phyloP scores from a whole-genome alignment of 768 basidiomycete species.

The Wakefieldia striispora region DNA sequence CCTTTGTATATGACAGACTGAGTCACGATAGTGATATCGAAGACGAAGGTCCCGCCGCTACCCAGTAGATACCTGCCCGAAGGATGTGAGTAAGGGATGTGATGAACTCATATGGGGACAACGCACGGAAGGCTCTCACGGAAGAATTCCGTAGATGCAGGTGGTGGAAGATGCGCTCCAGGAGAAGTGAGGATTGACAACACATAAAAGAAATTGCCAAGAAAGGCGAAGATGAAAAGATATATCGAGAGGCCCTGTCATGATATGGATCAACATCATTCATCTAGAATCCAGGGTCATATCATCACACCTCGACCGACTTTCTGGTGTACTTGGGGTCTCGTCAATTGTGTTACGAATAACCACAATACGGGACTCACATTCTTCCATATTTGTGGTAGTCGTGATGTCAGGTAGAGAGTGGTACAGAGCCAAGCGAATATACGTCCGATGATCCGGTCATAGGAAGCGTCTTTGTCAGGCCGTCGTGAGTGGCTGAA shows the following conservation, averaged over 20 bases:
- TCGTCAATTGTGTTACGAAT: constrained; percentile 1
- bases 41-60: constrained; percentile 88
- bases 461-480: constrained; percentile 30
- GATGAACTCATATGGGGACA: neutral
- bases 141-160: constrained; percentile 63
- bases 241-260: constrained; percentile 86
- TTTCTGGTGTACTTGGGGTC: constrained; percentile 71
- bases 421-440: constrained; percentile 95
- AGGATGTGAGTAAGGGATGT: neutral
- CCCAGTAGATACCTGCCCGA: constrained; percentile 76
- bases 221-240: constrained; percentile 90
- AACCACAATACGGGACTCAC: constrained; percentile 50
- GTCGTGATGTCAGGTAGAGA: constrained; percentile 86
- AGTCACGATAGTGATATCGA: constrained; percentile 87
- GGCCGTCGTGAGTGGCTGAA: constrained; percentile 12
- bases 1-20: constrained; percentile 81
- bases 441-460: constrained; percentile 81
- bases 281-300: constrained; percentile 2
- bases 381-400: constrained; percentile 99
- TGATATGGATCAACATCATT: constrained; percentile 3
- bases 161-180: constrained; percentile 51
- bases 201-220: constrained; percentile 93
- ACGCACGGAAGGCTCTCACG: constrained; percentile 84
- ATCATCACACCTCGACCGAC: constrained; percentile 69
- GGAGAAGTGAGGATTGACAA: constrained; percentile 84